phyloP scores from a whole-genome alignment of 2,329 filamentous ascomycete species.

The Volutella citrinella region DNA sequence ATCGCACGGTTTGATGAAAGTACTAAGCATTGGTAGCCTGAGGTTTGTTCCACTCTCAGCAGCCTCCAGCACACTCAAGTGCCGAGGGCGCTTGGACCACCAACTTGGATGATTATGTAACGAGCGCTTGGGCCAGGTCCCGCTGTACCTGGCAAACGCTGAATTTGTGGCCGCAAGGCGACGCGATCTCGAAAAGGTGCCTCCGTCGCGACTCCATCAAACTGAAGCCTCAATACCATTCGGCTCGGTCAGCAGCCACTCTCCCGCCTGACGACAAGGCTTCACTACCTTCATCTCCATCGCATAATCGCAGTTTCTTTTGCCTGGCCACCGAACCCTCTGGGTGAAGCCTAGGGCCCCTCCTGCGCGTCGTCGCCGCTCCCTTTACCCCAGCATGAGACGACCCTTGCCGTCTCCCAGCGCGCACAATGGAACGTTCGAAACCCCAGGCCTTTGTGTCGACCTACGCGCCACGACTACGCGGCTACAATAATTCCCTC shows the following conservation, averaged over 20 bases:
- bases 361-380: slow-evolving; percentile 17
- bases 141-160: slow-evolving; percentile 17
- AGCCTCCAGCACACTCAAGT: too few relatives aligned
- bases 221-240: slow-evolving; percentile 18
- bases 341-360: slow-evolving; percentile 12
- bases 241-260: slow-evolving; percentile 11
- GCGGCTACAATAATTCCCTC: slow-evolving; percentile 87
- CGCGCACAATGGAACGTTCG: slow-evolving; percentile 46
- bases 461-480: slow-evolving; percentile 85
- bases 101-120: slow-evolving; percentile 17
- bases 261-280: slow-evolving; percentile 3
- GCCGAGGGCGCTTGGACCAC: too few relatives aligned
- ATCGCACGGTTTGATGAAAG: too few relatives aligned
- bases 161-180: slow-evolving; percentile 22
- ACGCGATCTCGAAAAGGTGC: slow-evolving; percentile 31
- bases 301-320: slow-evolving; percentile 4
- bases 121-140: too few relatives aligned
- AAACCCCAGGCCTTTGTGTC: slow-evolving; percentile 84
- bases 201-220: slow-evolving; percentile 28
- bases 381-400: slow-evolving; percentile 29
- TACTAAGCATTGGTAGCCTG: too few relatives aligned
- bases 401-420: slow-evolving; percentile 22
- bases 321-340: slow-evolving; percentile 3
- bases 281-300: slow-evolving; percentile 1
- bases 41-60: too few relatives aligned